Evolutionary conservation across 2,329 filamentous ascomycete genomes (phyloP).

Genomic region (Pseudogymnoascus sp.): DNA sequence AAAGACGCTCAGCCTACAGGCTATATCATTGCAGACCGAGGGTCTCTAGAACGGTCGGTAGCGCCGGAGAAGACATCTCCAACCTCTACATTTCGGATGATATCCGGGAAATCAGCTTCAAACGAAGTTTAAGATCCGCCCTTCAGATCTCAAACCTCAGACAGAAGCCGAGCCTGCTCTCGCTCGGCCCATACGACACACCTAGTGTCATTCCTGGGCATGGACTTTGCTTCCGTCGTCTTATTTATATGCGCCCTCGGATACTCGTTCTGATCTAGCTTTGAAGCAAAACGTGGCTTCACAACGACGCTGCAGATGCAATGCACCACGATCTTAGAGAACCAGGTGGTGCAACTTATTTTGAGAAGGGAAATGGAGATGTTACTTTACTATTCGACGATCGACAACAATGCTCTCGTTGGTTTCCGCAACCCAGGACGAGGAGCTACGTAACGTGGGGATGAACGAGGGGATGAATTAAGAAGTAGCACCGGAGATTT

Average conservation of each 20-base stretch:
- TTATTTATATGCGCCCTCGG: slow-evolving; percentile 34
- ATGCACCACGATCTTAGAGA: slow-evolving; percentile 24
- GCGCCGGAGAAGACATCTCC: slow-evolving; percentile 13
- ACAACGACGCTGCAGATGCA: slow-evolving; percentile 35
- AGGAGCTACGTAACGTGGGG: not conserved
- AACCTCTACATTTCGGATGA: slow-evolving; percentile 16
- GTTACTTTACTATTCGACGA: not conserved
- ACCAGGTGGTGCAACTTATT: slow-evolving; percentile 17
- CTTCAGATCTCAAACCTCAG: slow-evolving; percentile 33
- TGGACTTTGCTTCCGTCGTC: slow-evolving; percentile 37
- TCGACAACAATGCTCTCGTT: not conserved
- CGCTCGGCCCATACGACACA: slow-evolving; percentile 35
- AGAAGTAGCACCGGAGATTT: not conserved
- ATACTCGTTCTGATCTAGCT: slow-evolving; percentile 34
- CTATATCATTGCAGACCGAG: slow-evolving; percentile 34
- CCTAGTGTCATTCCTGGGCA: slow-evolving; percentile 36
- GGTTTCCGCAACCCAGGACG: not conserved
- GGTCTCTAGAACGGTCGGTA: slow-evolving; percentile 14
- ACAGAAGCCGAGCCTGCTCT: slow-evolving; percentile 28
- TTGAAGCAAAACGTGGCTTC: slow-evolving; percentile 35
- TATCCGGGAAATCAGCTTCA: slow-evolving; percentile 19
- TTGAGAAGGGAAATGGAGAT: slow-evolving; percentile 16
- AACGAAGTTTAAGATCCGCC: slow-evolving; percentile 33
- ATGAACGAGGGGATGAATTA: not conserved
- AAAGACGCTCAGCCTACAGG: slow-evolving; percentile 29